Conservation (phyloP, 805 yeast genomes). For the Wickerhamiella brachini region DNA sequence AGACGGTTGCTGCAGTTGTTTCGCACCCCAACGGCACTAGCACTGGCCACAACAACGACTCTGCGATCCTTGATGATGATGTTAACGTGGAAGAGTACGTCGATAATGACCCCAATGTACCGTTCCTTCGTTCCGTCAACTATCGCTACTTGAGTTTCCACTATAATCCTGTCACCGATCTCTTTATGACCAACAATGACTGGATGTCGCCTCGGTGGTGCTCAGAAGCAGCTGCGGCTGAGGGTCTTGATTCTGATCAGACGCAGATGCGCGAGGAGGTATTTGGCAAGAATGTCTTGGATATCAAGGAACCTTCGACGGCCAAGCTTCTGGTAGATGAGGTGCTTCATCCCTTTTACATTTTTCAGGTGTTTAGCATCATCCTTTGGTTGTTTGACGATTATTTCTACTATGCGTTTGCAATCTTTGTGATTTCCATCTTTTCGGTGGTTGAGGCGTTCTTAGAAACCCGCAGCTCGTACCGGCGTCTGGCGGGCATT, state of each 20-base stretch:
- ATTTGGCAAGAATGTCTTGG: conserved; percentile 66
- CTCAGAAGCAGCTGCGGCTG: conserved; percentile 33
- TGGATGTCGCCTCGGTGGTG: conserved; percentile 83
- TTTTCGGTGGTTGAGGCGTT: conserved; percentile 68
- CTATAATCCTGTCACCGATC: conserved; percentile 77
- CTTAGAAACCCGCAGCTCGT: conserved; percentile 69
- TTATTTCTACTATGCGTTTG: conserved; percentile 84
- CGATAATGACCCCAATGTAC: conserved; percentile 51
- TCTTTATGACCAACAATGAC: conserved; percentile 66
- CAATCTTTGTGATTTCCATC: conserved; percentile 78
- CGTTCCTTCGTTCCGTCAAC: conserved; percentile 53
- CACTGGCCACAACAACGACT: not conserved
- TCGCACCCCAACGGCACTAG: conserved; percentile 1
- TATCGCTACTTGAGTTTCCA: conserved; percentile 75
- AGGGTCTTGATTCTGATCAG: conserved; percentile 57
- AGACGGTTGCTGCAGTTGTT: not conserved
- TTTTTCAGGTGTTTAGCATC: conserved; percentile 87
- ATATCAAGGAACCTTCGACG: conserved; percentile 59
- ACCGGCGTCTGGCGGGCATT: conserved; percentile 56
- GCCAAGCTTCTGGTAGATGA: conserved; percentile 63
- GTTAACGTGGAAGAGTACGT: conserved; percentile 10
- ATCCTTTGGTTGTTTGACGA: conserved; percentile 84
- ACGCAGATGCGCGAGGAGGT: conserved; percentile 57
- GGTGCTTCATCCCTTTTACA: conserved; percentile 86
- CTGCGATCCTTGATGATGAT: not conserved